These are phyloP conservation scores for Abrus precatorius DNA, from an alignment of 306 rosid genomes.

Conservation along the genomic window DNA sequence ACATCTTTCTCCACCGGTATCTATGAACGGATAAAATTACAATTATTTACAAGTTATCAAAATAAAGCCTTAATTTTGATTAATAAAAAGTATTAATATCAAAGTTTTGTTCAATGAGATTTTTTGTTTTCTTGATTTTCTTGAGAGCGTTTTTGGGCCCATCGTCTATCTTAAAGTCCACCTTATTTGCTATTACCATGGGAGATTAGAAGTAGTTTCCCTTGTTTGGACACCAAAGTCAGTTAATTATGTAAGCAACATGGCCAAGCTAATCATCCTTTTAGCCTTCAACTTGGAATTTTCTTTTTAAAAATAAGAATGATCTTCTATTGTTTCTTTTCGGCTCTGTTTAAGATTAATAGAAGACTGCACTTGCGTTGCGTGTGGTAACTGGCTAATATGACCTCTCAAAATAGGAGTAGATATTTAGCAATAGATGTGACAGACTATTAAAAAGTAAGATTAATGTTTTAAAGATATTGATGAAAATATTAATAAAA, in stretches of 20 bases:
- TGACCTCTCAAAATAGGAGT: slow-evolving; percentile 18
- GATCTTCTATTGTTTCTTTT: neutral
- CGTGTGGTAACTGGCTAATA: slow-evolving; percentile 3
- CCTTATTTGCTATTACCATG: slow-evolving; percentile 38
- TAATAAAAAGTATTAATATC: too few species aligned
- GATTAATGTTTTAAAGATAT: too few species aligned
- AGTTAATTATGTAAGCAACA: neutral
- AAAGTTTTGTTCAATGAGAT: too few species aligned
- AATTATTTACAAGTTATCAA: too few species aligned
- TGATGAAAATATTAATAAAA: too few species aligned
- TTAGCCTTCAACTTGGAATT: slow-evolving; percentile 35
- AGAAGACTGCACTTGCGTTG: slow-evolving; percentile 14
- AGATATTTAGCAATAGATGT: neutral
- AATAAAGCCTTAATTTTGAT: too few species aligned
- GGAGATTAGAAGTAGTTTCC: slow-evolving; percentile 45
- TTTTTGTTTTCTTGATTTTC: neutral
- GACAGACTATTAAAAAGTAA: neutral
- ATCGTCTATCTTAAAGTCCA: neutral
- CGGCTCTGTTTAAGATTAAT: neutral
- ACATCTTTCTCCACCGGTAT: neutral
- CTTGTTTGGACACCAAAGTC: slow-evolving; percentile 43
- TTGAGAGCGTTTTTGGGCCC: neutral
- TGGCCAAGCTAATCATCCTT: slow-evolving; percentile 13
- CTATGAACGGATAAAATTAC: neutral
- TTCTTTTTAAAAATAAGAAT: neutral